phyloP scores from a whole-genome alignment of 306 rosid genomes.

The Citrullus mucosospermus region DNA sequence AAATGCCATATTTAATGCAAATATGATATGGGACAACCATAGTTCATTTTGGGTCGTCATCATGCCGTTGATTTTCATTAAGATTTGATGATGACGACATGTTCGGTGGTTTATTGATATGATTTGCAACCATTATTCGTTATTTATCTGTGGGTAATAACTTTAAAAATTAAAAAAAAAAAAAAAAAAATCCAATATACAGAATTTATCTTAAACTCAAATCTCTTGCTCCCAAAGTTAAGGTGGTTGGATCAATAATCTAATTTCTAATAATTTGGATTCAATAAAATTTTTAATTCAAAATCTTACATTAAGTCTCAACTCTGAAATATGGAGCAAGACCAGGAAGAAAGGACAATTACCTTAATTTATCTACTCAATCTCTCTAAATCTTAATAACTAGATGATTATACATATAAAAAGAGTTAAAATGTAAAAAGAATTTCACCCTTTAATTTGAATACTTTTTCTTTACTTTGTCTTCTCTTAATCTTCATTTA shows the following conservation, averaged over 20 bases:
- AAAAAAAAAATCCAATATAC: background rate
- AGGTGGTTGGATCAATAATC: background rate
- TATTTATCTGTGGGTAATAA: background rate
- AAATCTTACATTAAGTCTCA: too few species aligned
- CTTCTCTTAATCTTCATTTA: too few species aligned
- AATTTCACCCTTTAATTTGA: too few species aligned
- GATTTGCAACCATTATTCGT: background rate
- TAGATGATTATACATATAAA: too few species aligned
- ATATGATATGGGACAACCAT: background rate
- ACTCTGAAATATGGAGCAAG: too few species aligned
- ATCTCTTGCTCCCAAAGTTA: background rate
- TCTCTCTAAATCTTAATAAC: too few species aligned
- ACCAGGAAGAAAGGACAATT: too few species aligned
- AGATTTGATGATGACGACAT: background rate
- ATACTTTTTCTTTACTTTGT: too few species aligned
- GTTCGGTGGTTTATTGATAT: background rate
- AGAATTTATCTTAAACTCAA: background rate
- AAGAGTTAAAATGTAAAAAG: too few species aligned
- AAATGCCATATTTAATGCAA: background rate
- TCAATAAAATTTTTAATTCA: background rate
- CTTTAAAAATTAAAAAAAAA: background rate
- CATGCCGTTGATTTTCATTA: background rate
- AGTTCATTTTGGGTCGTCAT: background rate
- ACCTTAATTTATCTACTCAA: too few species aligned
- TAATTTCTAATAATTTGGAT: background rate